Evolutionary conservation across 2,329 filamentous ascomycete species (phyloP).

Genomic region (Ophiocordyceps polyrhachis-furcata): DNA sequence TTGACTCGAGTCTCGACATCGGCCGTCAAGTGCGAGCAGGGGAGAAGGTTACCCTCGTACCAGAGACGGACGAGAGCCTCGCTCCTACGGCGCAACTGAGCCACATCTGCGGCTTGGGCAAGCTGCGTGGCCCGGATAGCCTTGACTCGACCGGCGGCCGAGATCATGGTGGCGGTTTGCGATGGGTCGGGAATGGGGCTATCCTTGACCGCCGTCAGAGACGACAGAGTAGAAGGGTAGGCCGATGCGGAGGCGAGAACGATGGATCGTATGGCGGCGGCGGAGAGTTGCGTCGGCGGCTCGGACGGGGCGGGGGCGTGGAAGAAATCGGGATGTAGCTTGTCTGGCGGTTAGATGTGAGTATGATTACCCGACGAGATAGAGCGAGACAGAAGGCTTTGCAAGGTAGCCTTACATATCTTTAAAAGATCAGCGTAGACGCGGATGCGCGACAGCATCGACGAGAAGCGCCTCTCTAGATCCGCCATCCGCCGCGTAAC

Average conservation of each 20-base stretch:
- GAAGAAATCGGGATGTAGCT: slow-evolving; percentile 35
- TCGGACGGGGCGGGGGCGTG: slow-evolving; percentile 23
- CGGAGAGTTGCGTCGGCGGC: slow-evolving; percentile 32
- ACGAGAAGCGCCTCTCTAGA: slow-evolving; percentile 33
- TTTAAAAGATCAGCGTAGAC: slow-evolving; percentile 41
- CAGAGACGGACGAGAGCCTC: slow-evolving; percentile 45
- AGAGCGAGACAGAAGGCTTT: background rate
- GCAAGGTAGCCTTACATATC: slow-evolving; percentile 29
- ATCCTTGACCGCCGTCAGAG: slow-evolving; percentile 36
- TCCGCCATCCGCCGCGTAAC: slow-evolving; percentile 26
- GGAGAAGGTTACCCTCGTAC: slow-evolving; percentile 56
- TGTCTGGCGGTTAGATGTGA: slow-evolving; percentile 20
- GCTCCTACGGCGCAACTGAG: slow-evolving; percentile 42
- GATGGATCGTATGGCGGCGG: slow-evolving; percentile 31
- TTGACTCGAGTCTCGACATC: slow-evolving; percentile 51
- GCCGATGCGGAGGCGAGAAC: slow-evolving; percentile 37
- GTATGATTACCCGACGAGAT: background rate
- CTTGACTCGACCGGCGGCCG: slow-evolving; percentile 42
- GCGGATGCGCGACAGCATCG: slow-evolving; percentile 29
- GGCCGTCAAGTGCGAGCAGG: slow-evolving; percentile 48
- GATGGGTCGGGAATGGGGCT: slow-evolving; percentile 36
- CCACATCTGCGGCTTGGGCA: slow-evolving; percentile 42
- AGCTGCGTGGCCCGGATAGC: slow-evolving; percentile 40
- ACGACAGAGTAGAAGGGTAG: slow-evolving; percentile 36
- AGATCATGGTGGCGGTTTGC: slow-evolving; percentile 35